A percentile compares a stretch with the other conserved stretches of the same genome.
Evolutionary conservation across 331 rosid genomes (phyloP).

Genomic region (Arachis monticola): DNA sequence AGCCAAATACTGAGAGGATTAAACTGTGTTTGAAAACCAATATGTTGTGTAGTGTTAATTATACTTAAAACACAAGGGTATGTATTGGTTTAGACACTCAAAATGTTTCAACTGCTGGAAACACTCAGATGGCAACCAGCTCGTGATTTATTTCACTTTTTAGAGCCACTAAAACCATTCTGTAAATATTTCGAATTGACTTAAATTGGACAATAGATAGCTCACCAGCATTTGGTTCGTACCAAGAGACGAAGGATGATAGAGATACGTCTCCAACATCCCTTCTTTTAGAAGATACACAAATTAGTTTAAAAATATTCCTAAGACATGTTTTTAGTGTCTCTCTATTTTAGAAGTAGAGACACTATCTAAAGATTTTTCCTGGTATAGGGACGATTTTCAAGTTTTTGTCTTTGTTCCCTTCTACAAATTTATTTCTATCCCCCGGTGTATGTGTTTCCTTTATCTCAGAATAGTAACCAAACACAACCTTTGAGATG

Average conservation of each 20-base stretch:
- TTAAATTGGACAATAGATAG: conserved; percentile 29
- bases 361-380: no score
- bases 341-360: no score
- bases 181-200: conserved; percentile 1
- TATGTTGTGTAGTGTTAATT: not conserved
- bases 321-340: not conserved
- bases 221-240: conserved; percentile 41
- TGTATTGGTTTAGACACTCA: conserved; percentile 8
- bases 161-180: conserved; percentile 3
- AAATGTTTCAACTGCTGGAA: not conserved
- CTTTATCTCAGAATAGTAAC: no score
- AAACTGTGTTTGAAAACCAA: conserved; percentile 3
- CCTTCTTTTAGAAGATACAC: conserved; percentile 52
- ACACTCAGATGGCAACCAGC: not conserved
- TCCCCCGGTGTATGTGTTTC: no score
- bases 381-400: no score
- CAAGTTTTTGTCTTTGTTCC: no score
- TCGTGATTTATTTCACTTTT: conserved; percentile 22
- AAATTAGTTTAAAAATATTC: not conserved
- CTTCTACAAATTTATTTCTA: no score
- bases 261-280: conserved; percentile 51
- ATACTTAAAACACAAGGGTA: conserved; percentile 3
- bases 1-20: conserved; percentile 7
- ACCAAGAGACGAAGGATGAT: conserved; percentile 78
- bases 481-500: conserved; percentile 10